These are phyloP conservation scores for Aureobasidium zeae DNA, from an alignment of 2,329 filamentous ascomycete species.

Conservation along the genomic window DNA sequence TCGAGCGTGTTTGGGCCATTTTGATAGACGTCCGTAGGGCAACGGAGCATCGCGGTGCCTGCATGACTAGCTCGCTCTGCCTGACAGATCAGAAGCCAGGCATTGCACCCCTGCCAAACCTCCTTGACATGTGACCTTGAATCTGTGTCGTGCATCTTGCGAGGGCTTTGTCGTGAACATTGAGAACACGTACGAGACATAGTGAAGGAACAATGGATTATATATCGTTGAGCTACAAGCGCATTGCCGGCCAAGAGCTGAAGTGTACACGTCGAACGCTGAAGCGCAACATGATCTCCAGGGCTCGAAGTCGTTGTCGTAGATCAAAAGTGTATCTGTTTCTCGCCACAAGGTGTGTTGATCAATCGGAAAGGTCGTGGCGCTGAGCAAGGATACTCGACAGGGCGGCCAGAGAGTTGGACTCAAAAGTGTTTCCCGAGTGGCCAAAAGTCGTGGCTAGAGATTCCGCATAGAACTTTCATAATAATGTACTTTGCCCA, in stretches of 20 bases:
- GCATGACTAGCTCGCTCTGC: too few relatives aligned
- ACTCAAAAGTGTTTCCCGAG: not conserved
- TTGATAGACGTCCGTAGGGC: too few relatives aligned
- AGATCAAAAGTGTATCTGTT: not conserved
- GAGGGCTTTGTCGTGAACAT: not conserved
- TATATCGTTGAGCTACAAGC: not conserved
- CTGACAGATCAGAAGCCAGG: too few relatives aligned
- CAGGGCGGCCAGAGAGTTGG: not conserved
- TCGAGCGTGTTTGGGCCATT: too few relatives aligned
- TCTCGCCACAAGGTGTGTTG: not conserved
- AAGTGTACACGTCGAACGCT: too few relatives aligned
- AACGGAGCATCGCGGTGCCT: too few relatives aligned
- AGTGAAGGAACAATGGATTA: not conserved
- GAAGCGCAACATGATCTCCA: not conserved
- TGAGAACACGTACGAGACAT: not conserved
- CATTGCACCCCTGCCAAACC: too few relatives aligned
- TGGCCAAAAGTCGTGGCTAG: conserved; percentile 10
- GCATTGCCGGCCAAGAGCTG: not conserved
- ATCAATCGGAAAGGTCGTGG: not conserved
- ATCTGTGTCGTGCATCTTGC: too few relatives aligned
- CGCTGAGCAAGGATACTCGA: not conserved
- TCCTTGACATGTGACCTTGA: too few relatives aligned
- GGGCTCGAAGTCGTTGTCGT: not conserved
- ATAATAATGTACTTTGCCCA: too few relatives aligned
- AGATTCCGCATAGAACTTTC: too few relatives aligned